Conservation (phyloP, 345 rosid species). For the Firmiana major region DNA sequence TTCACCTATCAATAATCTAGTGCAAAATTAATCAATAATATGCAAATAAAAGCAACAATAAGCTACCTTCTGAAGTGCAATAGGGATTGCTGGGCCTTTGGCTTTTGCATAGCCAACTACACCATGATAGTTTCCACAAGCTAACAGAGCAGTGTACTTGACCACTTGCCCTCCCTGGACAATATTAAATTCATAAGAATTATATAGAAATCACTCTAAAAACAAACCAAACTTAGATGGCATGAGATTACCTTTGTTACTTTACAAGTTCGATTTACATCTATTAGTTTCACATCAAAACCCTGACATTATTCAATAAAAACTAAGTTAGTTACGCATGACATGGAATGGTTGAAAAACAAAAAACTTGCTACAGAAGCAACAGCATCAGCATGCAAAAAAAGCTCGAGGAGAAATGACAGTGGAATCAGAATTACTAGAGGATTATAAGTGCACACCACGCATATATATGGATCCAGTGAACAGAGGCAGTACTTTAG, state of each 20-base stretch:
- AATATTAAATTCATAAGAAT: constrained; percentile 15
- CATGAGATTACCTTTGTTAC: constrained; percentile 73
- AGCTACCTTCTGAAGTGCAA: constrained; percentile 86
- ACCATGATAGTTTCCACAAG: constrained; percentile 91
- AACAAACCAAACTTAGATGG: background rate
- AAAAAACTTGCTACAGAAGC: background rate
- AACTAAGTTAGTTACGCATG: background rate
- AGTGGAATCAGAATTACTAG: background rate
- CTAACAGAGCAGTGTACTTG: constrained; percentile 76
- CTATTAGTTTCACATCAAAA: constrained; percentile 79
- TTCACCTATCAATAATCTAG: background rate
- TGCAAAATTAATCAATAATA: constrained; percentile 1
- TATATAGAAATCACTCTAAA: background rate
- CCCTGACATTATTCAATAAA: constrained; percentile 54
- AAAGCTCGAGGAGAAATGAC: background rate
- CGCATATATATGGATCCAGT: background rate
- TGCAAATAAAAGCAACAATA: background rate
- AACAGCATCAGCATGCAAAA: background rate
- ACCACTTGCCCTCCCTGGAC: constrained; percentile 75
- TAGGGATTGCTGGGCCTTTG: constrained; percentile 65
- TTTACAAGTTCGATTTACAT: constrained; percentile 84
- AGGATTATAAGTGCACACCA: background rate
- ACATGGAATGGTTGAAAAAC: background rate
- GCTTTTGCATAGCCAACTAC: constrained; percentile 90
- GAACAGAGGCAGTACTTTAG: background rate